A percentile compares a stretch with the other conserved stretches of the same genome.
phyloP scores from a whole-genome alignment of 73 alveolate species.

The Stentor roeselii region DNA sequence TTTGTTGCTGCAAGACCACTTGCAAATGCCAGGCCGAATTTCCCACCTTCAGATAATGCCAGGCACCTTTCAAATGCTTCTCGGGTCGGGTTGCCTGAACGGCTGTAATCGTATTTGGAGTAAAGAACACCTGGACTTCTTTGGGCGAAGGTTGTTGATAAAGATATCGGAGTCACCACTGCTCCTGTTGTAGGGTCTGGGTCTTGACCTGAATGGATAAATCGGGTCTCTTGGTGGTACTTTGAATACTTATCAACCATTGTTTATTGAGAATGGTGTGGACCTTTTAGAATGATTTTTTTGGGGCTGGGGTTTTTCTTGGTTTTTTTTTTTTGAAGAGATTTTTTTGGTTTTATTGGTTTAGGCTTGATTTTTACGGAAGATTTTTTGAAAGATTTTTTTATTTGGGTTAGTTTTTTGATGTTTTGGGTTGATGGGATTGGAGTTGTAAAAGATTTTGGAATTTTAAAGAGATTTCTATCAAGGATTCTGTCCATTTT shows the following conservation, averaged over 20 bases:
- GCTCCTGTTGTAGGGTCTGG: conserved; percentile 71
- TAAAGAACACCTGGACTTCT: conserved; percentile 43
- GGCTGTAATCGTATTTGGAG: conserved; percentile 51
- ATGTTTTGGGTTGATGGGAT: too few relatives aligned
- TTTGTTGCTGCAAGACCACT: conserved; percentile 62
- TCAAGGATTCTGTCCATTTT: too few relatives aligned
- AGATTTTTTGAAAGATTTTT: too few relatives aligned
- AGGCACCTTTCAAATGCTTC: conserved; percentile 63
- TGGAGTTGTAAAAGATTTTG: too few relatives aligned
- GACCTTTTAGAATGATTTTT: too few relatives aligned
- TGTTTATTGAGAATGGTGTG: too few relatives aligned
- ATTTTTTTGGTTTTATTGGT: too few relatives aligned
- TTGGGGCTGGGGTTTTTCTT: too few relatives aligned
- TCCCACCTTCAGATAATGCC: conserved; percentile 75
- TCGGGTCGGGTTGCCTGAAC: conserved; percentile 78
- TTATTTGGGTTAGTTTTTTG: too few relatives aligned
- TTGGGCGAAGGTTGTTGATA: conserved; percentile 71
- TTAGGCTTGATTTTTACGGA: too few relatives aligned
- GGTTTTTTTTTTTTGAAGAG: too few relatives aligned
- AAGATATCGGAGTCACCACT: conserved; percentile 71
- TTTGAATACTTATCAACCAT: not conserved
- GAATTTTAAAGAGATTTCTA: too few relatives aligned
- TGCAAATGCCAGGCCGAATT: conserved; percentile 59
- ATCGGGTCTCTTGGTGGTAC: conserved; percentile 44
- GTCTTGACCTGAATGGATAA: conserved; percentile 69